Evolutionary conservation across 495 filamentous ascomycete genomes (phyloP).

Genomic region (Penicillium egyptiacum): DNA sequence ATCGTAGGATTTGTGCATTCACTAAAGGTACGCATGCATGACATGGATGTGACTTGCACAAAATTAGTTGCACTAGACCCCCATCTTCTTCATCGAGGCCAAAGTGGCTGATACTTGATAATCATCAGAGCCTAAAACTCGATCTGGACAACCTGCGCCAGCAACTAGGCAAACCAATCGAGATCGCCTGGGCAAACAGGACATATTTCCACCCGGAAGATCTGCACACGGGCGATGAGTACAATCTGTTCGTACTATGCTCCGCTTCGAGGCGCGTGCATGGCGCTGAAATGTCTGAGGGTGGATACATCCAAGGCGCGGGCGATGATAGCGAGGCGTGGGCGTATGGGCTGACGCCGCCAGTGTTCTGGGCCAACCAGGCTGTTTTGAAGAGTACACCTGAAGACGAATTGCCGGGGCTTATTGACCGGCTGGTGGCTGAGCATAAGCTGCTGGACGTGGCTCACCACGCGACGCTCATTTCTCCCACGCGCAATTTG

Average conservation of each 20-base stretch:
- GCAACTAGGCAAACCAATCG: slow-evolving; percentile 43
- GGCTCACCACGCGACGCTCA: slow-evolving; percentile 26
- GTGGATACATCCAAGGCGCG: slow-evolving; percentile 90
- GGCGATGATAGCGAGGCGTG: slow-evolving; percentile 92
- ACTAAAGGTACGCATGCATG: slow-evolving; percentile 47
- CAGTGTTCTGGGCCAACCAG: slow-evolving; percentile 72
- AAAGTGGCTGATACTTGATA: slow-evolving; percentile 15
- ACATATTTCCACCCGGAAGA: slow-evolving; percentile 39
- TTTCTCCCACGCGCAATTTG: slow-evolving; percentile 43
- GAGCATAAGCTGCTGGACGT: slow-evolving; percentile 26
- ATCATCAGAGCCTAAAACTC: slow-evolving; percentile 46
- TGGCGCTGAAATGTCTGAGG: slow-evolving; percentile 64
- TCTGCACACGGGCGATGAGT: slow-evolving; percentile 41
- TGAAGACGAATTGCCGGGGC: slow-evolving; percentile 62
- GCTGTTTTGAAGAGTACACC: slow-evolving; percentile 53
- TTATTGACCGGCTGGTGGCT: slow-evolving; percentile 59
- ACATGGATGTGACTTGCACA: not conserved
- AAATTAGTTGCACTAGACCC: not conserved
- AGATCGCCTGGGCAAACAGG: slow-evolving; percentile 46
- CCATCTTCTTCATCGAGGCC: slow-evolving; percentile 14
- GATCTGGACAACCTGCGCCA: slow-evolving; percentile 42
- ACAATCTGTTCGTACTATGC: slow-evolving; percentile 72
- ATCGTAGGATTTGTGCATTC: slow-evolving; percentile 66
- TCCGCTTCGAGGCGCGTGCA: slow-evolving; percentile 70
- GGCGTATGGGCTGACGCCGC: slow-evolving; percentile 74